Evolutionary conservation across 768 basidiomycete genomes (phyloP).

Genomic region (Tulasnella sp.): DNA sequence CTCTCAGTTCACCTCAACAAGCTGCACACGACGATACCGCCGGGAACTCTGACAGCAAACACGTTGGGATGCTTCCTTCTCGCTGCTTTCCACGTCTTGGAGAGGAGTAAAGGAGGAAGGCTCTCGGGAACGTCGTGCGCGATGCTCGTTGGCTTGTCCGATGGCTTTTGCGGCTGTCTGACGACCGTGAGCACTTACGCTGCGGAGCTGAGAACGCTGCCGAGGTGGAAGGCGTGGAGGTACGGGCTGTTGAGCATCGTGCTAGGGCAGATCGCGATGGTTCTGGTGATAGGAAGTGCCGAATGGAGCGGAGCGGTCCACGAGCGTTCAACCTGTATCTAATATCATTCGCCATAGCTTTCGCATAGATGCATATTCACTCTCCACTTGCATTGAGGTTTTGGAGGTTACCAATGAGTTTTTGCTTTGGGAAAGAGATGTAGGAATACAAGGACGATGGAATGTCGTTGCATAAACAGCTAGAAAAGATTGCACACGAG

Average conservation of each 20-base stretch:
- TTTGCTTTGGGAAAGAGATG: background rate
- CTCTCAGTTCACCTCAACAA: slow-evolving; percentile 65
- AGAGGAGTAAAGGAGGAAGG: slow-evolving; percentile 31
- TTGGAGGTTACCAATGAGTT: background rate
- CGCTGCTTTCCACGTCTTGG: slow-evolving; percentile 58
- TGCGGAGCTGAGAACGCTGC: slow-evolving; percentile 56
- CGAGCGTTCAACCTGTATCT: slow-evolving; percentile 2
- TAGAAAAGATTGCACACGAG: background rate
- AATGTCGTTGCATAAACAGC: background rate
- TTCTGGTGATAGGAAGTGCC: slow-evolving; percentile 10
- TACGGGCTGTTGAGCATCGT: slow-evolving; percentile 64
- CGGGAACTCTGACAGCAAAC: slow-evolving; percentile 74
- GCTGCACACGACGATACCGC: slow-evolving; percentile 46
- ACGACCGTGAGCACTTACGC: slow-evolving; percentile 92
- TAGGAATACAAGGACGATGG: background rate
- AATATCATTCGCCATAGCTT: background rate
- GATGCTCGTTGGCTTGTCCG: slow-evolving; percentile 66
- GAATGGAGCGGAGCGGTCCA: slow-evolving; percentile 12
- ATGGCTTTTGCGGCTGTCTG: slow-evolving; percentile 93
- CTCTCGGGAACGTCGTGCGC: slow-evolving; percentile 40
- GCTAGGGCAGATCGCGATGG: slow-evolving; percentile 41
- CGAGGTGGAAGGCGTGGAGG: slow-evolving; percentile 43
- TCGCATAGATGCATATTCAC: background rate
- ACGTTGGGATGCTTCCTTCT: slow-evolving; percentile 72
- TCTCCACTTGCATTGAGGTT: background rate